Evolutionary conservation across 2,329 filamentous ascomycete species (phyloP), one percentile per base, ranked within the genome.

Genomic region (Alternaria atra): DNA sequence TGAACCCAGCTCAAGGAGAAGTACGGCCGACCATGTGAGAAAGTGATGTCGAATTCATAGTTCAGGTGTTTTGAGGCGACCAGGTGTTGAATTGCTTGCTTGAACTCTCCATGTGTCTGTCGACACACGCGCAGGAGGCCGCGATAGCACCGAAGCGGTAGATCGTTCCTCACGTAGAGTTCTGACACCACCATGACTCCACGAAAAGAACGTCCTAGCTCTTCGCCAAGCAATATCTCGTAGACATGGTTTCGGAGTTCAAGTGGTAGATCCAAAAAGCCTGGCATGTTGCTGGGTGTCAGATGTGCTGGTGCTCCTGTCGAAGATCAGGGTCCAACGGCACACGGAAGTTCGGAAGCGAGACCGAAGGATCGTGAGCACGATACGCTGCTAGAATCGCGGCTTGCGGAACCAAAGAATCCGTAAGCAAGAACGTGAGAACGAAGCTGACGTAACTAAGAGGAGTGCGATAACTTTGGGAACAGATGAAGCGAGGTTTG

Each of bases 21-120:
- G 58, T 70, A 76, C 2, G 73, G 73, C n/a, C 73, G 69, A n/a
- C 73, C 73, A 51, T 76, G 73, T 4, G 70, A 74, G 53, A 76
- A 75, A 0, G 67, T 69, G 7, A 74, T 67, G 44, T 71, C 65
- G 46, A 75, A 50, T 60, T 73, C 69, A 56, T 76, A 76, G 5
- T 60, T 47, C 0, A 76, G 50, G 27, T 68, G 61, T 52, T 73
- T 73, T 8, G 69, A 62, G 4, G 69, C 69, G 4, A 68, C 68
- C 42, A 72, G 46, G 37, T 76, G 73, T 25, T 68, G 72, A 34
- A 74, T 69, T 25, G 70, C 67, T 40, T 68, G 68, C 51, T 73
- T 74, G 54, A 75, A 64, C 42, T 76, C 73, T 37, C 51, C 54
- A 51, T 70, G 58, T 23, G 63, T 69, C 42, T 75, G 72, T 12